phyloP scores from a whole-genome alignment of 805 yeast species.

The Debaryomyces prosopidis region DNA sequence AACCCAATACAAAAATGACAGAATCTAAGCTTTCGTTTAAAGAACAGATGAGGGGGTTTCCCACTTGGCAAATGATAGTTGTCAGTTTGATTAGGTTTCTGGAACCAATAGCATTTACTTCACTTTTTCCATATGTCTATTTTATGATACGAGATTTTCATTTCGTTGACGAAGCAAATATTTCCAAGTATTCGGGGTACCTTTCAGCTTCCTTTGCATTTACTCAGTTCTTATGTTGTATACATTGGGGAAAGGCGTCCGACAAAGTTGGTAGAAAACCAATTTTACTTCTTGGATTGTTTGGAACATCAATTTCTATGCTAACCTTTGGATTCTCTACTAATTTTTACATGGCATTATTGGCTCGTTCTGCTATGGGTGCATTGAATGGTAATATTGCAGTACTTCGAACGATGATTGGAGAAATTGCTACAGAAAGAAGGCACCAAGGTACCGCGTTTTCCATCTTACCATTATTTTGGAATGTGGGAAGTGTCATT shows the following conservation, averaged over 20 bases:
- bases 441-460: slow-evolving; percentile 65
- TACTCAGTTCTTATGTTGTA: slow-evolving; percentile 56
- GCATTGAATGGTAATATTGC: slow-evolving; percentile 64
- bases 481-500: slow-evolving; percentile 59
- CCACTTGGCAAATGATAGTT: slow-evolving; percentile 48
- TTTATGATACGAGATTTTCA: slow-evolving; percentile 19
- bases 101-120: slow-evolving; percentile 65
- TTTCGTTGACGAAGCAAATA: slow-evolving; percentile 45
- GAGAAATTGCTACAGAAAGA: slow-evolving; percentile 57
- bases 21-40: slow-evolving; percentile 27
- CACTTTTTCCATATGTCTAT: slow-evolving; percentile 62
- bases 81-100: slow-evolving; percentile 49
- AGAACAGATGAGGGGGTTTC: slow-evolving; percentile 58
- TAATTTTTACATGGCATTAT: slow-evolving; percentile 52
- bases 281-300: slow-evolving; percentile 50
- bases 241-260: slow-evolving; percentile 60
- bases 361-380: slow-evolving; percentile 56
- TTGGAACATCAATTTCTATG: slow-evolving; percentile 51
- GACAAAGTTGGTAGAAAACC: slow-evolving; percentile 59
- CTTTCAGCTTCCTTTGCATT: slow-evolving; percentile 63
- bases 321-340: slow-evolving; percentile 54
- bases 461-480: slow-evolving; percentile 59
- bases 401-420: slow-evolving; percentile 61
- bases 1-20: not conserved
- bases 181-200: slow-evolving; percentile 62